A percentile compares a stretch with the other conserved stretches of the same genome.
These are phyloP conservation scores for Pyrenophora teres DNA, from an alignment of 2,329 filamentous ascomycete genomes.

Conservation along the genomic window DNA sequence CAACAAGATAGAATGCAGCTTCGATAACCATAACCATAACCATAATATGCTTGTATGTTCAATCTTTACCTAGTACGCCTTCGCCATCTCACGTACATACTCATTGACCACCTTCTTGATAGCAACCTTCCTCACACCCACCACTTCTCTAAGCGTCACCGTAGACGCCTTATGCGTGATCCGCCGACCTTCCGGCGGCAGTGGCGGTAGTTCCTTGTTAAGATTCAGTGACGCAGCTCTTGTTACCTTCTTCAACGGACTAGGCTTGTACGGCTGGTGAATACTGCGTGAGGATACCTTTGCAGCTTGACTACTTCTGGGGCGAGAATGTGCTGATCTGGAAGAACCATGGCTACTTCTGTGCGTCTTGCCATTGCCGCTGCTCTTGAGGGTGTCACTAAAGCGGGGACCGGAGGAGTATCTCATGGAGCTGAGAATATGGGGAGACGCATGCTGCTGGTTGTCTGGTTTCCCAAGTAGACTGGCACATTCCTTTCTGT, in stretches of 20 bases:
- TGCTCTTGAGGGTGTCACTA: not conserved
- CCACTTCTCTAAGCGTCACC: too few relatives aligned
- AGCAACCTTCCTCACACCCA: too few relatives aligned
- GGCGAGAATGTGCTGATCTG: too few relatives aligned
- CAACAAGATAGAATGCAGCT: not conserved
- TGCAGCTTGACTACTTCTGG: too few relatives aligned
- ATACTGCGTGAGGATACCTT: not conserved
- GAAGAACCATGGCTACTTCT: too few relatives aligned
- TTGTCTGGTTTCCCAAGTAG: not conserved
- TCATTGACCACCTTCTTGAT: too few relatives aligned
- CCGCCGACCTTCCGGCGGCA: constrained; percentile 2
- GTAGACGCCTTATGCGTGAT: not conserved
- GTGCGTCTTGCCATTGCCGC: not conserved
- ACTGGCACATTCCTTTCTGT: not conserved
- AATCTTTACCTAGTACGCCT: too few relatives aligned
- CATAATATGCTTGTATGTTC: too few relatives aligned
- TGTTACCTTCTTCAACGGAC: constrained; percentile 4
- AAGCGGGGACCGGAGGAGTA: too few relatives aligned
- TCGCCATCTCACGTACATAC: not conserved
- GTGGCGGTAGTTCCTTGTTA: constrained; percentile 15
- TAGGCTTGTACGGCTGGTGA: constrained; percentile 8
- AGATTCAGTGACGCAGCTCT: not conserved
- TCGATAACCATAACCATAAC: too few relatives aligned
- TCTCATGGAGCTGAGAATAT: too few relatives aligned
- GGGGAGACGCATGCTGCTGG: too few relatives aligned